A percentile compares a stretch with the other conserved stretches of the same genome.
Evolutionary conservation across 2,329 filamentous ascomycete genomes (phyloP).

Genomic region (Fusarium domesticum): DNA sequence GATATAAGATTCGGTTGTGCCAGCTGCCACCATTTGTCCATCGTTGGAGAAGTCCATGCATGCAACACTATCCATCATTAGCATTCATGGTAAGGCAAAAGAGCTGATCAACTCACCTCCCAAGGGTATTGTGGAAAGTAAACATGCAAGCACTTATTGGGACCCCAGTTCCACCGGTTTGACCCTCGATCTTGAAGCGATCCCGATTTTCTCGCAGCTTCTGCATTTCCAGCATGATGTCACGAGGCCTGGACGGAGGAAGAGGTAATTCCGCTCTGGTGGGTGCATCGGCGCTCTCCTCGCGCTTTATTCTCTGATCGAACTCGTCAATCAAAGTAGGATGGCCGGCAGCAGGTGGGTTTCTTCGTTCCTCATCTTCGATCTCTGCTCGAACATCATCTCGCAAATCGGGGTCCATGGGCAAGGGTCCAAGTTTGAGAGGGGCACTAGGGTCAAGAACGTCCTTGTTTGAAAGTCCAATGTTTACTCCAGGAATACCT

Average conservation of each 20-base stretch:
- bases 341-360: constrained; percentile 68
- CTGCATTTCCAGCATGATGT: constrained; percentile 91
- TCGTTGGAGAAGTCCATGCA: constrained; percentile 96
- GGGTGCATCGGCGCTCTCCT: constrained; percentile 82
- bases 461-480: constrained; percentile 59
- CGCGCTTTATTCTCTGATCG: constrained; percentile 82
- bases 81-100: neutral
- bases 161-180: constrained; percentile 78
- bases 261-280: constrained; percentile 76
- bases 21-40: constrained; percentile 78
- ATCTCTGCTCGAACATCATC: constrained; percentile 85
- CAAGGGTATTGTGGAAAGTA: constrained; percentile 95
- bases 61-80: constrained; percentile 60
- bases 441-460: constrained; percentile 54
- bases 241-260: constrained; percentile 81
- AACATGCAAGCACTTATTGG: constrained; percentile 93
- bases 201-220: constrained; percentile 92
- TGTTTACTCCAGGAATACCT: constrained; percentile 61
- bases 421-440: constrained; percentile 75
- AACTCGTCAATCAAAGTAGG: constrained; percentile 81
- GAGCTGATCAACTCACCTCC: constrained; percentile 60
- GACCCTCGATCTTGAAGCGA: constrained; percentile 80
- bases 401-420: constrained; percentile 78
- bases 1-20: constrained; percentile 92
- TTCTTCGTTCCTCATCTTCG: constrained; percentile 76